Evolutionary conservation across 2,329 filamentous ascomycete species (phyloP).

Genomic region (Fusarium sp.): DNA sequence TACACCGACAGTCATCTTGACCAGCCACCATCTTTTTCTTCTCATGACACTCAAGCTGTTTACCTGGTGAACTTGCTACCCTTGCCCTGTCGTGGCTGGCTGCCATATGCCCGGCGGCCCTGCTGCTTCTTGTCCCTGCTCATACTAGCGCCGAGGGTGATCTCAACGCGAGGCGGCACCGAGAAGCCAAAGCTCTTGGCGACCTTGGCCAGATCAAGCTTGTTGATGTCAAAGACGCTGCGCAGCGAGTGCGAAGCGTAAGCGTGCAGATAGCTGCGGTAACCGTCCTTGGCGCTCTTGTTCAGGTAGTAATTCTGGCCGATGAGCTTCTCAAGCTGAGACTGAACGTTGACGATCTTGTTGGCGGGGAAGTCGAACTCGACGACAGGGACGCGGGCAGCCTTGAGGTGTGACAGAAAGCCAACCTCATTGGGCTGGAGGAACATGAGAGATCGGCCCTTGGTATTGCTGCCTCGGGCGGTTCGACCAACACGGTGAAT

Average conservation of each 20-base stretch:
- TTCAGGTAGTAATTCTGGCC: conserved; percentile 97
- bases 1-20: conserved; percentile 39
- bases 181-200: conserved; percentile 88
- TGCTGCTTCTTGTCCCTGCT: conserved; percentile 76
- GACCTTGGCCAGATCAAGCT: conserved; percentile 86
- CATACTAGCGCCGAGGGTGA: conserved; percentile 86
- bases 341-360: conserved; percentile 92
- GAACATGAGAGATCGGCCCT: conserved; percentile 93
- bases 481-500: conserved; percentile 97
- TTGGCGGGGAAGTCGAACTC: conserved; percentile 96
- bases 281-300: conserved; percentile 84
- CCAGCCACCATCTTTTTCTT: conserved; percentile 24
- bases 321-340: conserved; percentile 94
- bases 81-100: conserved; percentile 76
- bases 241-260: conserved; percentile 82
- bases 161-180: conserved; percentile 85
- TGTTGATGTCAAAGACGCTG: conserved; percentile 82
- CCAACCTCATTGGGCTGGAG: conserved; percentile 92
- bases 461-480: conserved; percentile 85
- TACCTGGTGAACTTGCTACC: conserved; percentile 48
- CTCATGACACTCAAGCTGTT: conserved; percentile 9
- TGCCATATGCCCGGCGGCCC: conserved; percentile 80
- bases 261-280: conserved; percentile 92
- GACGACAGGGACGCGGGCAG: conserved; percentile 91
- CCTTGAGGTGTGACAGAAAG: conserved; percentile 92